phyloP scores from a whole-genome alignment of 768 basidiomycete genomes.

The Agrocybe chaxingu region DNA sequence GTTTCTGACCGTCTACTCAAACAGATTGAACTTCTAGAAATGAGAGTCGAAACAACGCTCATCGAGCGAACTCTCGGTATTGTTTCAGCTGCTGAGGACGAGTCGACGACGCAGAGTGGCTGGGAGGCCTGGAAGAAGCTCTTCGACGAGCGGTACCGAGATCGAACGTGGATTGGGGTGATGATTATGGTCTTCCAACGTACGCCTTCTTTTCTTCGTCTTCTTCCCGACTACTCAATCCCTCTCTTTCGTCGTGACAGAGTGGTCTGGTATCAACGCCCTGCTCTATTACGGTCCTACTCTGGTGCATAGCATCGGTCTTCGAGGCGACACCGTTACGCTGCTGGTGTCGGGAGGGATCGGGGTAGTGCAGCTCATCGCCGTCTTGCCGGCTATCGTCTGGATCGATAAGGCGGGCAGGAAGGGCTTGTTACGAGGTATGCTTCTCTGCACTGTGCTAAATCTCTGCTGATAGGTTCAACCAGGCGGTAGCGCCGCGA shows the following conservation, averaged over 20 bases:
- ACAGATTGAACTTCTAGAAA: slow-evolving; percentile 73
- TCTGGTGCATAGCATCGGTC: slow-evolving; percentile 60
- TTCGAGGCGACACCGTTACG: slow-evolving; percentile 55
- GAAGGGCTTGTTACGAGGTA: slow-evolving; percentile 59
- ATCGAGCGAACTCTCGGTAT: slow-evolving; percentile 32
- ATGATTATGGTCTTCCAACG: slow-evolving; percentile 84
- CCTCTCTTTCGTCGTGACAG: slow-evolving; percentile 30
- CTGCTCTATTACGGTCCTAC: slow-evolving; percentile 80
- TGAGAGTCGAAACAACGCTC: slow-evolving; percentile 63
- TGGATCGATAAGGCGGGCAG: slow-evolving; percentile 66
- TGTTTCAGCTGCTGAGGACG: slow-evolving; percentile 5
- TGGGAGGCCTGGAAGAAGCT: slow-evolving; percentile 52
- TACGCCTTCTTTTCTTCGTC: slow-evolving; percentile 28
- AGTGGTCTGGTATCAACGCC: slow-evolving; percentile 88
- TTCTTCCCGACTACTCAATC: not conserved
- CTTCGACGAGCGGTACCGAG: slow-evolving; percentile 49
- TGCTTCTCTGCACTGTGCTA: no score
- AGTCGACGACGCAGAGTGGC: slow-evolving; percentile 25
- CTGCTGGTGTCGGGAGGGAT: slow-evolving; percentile 76
- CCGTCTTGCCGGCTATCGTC: slow-evolving; percentile 70
- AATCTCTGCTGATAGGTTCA: no score
- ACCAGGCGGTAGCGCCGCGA: slow-evolving; percentile 65
- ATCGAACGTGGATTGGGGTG: slow-evolving; percentile 67
- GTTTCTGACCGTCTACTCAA: not conserved
- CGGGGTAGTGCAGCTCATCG: slow-evolving; percentile 74